A percentile compares a stretch with the other conserved stretches of the same genome.
These are phyloP conservation scores for Colletotrichum simmondsii DNA, from an alignment of 2,329 filamentous ascomycete genomes.

Conservation along the genomic window DNA sequence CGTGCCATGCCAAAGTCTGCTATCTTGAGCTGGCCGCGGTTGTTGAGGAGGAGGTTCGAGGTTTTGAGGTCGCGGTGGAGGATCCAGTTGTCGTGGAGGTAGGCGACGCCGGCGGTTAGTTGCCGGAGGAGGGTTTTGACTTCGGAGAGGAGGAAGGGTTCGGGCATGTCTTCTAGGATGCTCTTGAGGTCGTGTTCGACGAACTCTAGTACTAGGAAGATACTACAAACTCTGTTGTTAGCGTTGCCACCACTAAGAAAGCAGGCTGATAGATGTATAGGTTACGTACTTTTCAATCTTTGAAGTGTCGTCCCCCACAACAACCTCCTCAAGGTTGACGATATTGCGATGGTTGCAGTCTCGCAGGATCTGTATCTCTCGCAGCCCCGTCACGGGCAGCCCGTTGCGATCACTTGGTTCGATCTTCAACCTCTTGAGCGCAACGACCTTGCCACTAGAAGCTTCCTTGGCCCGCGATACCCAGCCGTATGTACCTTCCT, in stretches of 20 bases:
- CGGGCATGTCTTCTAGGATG: conserved; percentile 91
- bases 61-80: conserved; percentile 95
- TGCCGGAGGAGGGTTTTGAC: conserved; percentile 91
- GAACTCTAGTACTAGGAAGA: conserved; percentile 97
- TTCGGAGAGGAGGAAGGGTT: conserved; percentile 92
- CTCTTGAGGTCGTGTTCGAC: conserved; percentile 96
- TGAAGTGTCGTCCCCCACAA: conserved; percentile 73
- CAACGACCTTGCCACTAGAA: conserved; percentile 82
- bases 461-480: conserved; percentile 86
- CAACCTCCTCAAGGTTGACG: conserved; percentile 84
- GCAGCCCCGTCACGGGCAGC: conserved; percentile 89
- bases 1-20: conserved; percentile 99
- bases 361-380: conserved; percentile 92
- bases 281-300: conserved; percentile 63
- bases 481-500: conserved; percentile 96
- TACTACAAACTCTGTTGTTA: conserved; percentile 59
- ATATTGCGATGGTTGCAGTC: conserved; percentile 86
- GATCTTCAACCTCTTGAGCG: conserved; percentile 93
- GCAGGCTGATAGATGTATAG: conserved; percentile 9
- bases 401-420: conserved; percentile 79
- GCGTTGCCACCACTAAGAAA: conserved; percentile 47
- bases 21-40: conserved; percentile 93
- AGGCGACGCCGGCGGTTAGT: conserved; percentile 81
- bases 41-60: conserved; percentile 93
- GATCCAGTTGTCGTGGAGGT: conserved; percentile 91